phyloP scores from a whole-genome alignment of 2,329 filamentous ascomycete genomes.

The Colletotrichum musae region DNA sequence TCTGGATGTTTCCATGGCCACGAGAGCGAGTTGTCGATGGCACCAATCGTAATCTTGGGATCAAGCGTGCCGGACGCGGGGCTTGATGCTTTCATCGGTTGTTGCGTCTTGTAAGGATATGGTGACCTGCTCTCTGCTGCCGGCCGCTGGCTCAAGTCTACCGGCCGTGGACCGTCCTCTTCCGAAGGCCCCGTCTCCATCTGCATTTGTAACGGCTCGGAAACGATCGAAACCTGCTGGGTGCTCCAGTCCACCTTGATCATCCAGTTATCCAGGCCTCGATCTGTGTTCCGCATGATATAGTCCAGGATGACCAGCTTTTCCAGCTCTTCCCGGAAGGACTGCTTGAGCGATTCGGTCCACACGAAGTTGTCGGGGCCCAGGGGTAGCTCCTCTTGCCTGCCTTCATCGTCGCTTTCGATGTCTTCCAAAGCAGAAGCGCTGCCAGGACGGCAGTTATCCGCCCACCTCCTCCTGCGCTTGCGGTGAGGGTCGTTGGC shows the following conservation, averaged over 20 bases:
- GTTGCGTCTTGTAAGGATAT: constrained; percentile 82
- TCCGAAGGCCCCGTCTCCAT: constrained; percentile 63
- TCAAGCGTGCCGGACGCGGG: constrained; percentile 60
- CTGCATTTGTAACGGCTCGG: constrained; percentile 82
- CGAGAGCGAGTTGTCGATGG: constrained; percentile 97
- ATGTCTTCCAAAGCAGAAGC: constrained; percentile 51
- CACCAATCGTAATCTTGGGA: constrained; percentile 83
- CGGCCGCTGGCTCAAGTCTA: constrained; percentile 64
- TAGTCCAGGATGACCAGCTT: constrained; percentile 98
- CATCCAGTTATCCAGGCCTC: constrained; percentile 99
- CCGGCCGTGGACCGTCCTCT: constrained; percentile 73
- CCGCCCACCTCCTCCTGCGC: constrained; percentile 69
- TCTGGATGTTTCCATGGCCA: constrained; percentile 99
- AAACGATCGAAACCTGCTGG: constrained; percentile 86
- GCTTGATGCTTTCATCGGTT: constrained; percentile 85
- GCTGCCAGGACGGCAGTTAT: constrained; percentile 41
- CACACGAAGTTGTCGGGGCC: constrained; percentile 78
- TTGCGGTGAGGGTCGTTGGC: constrained; percentile 76
- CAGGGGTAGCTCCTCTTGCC: constrained; percentile 53
- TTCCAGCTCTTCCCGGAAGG: constrained; percentile 94
- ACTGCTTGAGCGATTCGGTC: constrained; percentile 90
- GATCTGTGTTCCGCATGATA: constrained; percentile 98
- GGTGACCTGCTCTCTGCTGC: constrained; percentile 59
- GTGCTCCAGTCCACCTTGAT: constrained; percentile 92
- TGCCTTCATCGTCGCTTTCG: constrained; percentile 68